Evolutionary conservation across 228 moss, liverwort and hornwort genomes (phyloP).

Genomic region (Sphagnum fallax): DNA sequence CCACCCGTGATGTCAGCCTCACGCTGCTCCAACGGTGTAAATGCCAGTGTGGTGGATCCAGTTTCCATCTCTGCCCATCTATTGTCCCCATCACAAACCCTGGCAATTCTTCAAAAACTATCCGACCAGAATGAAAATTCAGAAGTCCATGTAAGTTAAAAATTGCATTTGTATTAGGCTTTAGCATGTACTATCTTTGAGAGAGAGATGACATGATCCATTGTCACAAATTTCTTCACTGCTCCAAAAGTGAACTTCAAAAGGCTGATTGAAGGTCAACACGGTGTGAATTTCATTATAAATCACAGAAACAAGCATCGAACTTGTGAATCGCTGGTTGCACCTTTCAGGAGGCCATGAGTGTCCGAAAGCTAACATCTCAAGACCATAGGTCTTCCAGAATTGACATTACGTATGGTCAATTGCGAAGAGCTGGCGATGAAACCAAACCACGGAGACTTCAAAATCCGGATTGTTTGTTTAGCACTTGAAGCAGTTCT

Average conservation of each 20-base stretch:
- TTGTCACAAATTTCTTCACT: not conserved
- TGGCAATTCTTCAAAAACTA: not conserved
- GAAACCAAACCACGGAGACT: not conserved
- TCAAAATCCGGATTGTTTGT: not conserved
- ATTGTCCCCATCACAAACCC: not conserved
- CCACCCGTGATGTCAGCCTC: constrained; percentile 68
- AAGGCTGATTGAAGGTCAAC: not conserved
- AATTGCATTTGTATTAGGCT: not conserved
- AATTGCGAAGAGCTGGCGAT: not conserved
- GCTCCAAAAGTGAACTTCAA: not conserved
- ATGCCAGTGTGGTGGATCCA: constrained; percentile 67
- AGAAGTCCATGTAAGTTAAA: not conserved
- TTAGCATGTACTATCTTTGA: not conserved
- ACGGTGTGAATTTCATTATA: too few species aligned
- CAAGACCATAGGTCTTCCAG: not conserved
- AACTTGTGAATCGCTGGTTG: too few species aligned
- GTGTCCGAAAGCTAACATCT: not conserved
- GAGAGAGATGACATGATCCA: not conserved
- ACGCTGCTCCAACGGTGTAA: constrained; percentile 62
- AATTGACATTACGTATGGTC: not conserved
- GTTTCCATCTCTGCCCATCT: constrained; percentile 82
- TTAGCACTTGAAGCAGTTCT: not conserved
- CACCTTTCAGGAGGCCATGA: too few species aligned
- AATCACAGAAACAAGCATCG: too few species aligned
- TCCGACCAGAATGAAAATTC: not conserved